Percentiles rank a stretch among this genome's conserved stretches.
Evolutionary conservation across 2,329 filamentous ascomycete species (phyloP).

Genomic region (Talaromyces sp.): DNA sequence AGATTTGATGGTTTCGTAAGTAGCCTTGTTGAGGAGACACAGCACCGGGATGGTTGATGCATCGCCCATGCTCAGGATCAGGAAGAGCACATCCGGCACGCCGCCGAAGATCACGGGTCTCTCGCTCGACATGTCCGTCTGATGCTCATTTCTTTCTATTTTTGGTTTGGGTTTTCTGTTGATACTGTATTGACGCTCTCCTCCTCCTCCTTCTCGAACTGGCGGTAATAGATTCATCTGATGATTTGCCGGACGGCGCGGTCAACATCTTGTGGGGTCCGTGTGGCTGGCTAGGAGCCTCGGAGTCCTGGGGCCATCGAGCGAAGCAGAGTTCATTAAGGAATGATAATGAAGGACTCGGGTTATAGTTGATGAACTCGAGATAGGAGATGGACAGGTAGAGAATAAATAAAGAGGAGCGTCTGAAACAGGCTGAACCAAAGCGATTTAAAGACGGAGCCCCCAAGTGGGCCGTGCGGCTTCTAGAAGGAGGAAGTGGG

Average conservation of each 20-base stretch:
- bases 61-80: conserved; percentile 29
- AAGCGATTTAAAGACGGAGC: background rate
- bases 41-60: conserved; percentile 24
- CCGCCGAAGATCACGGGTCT: conserved; percentile 23
- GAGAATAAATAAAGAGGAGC: conserved; percentile 1
- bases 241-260: conserved; percentile 7
- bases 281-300: conserved; percentile 1
- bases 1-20: conserved; percentile 27
- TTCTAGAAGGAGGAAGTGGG: conserved; percentile 4
- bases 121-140: conserved; percentile 13
- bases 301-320: background rate
- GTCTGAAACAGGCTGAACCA: background rate
- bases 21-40: conserved; percentile 27
- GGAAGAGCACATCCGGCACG: conserved; percentile 30
- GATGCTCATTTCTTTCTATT: conserved; percentile 15
- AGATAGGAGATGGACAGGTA: background rate
- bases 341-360: background rate
- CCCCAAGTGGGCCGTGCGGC: conserved; percentile 5
- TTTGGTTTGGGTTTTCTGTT: background rate
- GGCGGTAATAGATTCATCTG: conserved; percentile 5
- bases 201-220: background rate
- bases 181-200: background rate
- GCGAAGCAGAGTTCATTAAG: background rate
- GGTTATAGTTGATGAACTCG: background rate
- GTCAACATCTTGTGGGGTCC: conserved; percentile 13